A percentile compares a stretch with the other conserved stretches of the same genome.
phyloP scores from a whole-genome alignment of 75 land plant genomes.

The Cryptomeria japonica region DNA sequence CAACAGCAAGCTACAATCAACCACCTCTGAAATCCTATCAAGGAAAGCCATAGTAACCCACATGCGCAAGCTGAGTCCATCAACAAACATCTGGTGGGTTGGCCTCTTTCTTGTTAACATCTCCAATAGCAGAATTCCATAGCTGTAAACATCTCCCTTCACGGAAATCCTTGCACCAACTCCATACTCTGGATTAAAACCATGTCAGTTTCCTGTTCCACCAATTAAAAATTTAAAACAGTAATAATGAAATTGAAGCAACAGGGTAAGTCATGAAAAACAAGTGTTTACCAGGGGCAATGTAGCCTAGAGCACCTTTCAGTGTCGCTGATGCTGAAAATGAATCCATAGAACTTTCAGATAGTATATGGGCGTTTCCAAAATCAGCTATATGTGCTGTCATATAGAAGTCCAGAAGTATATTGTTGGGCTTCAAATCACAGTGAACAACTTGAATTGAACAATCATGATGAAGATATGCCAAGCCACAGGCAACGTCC shows the following conservation, averaged over 20 bases:
- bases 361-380: slow-evolving; percentile 19
- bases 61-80: too few species aligned
- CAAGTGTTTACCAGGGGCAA: slow-evolving; percentile 17
- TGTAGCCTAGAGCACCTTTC: slow-evolving; percentile 19
- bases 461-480: slow-evolving; percentile 17
- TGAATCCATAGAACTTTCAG: not conserved
- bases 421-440: slow-evolving; percentile 35
- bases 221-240: not conserved
- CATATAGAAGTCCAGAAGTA: slow-evolving; percentile 24
- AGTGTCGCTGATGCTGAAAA: not conserved
- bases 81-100: too few species aligned
- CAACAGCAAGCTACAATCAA: too few species aligned
- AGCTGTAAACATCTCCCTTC: too few species aligned
- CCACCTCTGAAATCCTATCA: too few species aligned
- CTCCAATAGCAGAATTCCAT: too few species aligned
- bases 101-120: too few species aligned
- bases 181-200: too few species aligned
- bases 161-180: too few species aligned
- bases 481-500: slow-evolving; percentile 21
- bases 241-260: not conserved
- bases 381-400: slow-evolving; percentile 25
- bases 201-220: not conserved
- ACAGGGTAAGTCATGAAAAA: not conserved
- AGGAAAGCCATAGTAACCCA: too few species aligned
- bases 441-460: slow-evolving; percentile 15